These are phyloP conservation scores for Ustulina deusta DNA, from an alignment of 2,329 filamentous ascomycete genomes.

Conservation along the genomic window DNA sequence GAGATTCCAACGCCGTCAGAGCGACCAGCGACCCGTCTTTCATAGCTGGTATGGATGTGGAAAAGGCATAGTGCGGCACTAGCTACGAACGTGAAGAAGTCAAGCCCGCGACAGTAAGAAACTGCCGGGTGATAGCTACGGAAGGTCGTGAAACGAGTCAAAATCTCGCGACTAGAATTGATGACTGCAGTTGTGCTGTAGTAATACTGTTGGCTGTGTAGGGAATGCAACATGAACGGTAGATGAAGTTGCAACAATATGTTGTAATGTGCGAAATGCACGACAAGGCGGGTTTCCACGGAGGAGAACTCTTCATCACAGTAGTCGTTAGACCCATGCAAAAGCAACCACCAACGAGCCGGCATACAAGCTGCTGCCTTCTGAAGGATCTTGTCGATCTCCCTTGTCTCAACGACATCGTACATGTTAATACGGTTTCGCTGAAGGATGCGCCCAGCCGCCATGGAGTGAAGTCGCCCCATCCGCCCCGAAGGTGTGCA, in stretches of 20 bases:
- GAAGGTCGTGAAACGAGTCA: slow-evolving; percentile 56
- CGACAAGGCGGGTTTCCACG: slow-evolving; percentile 54
- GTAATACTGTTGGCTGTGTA: slow-evolving; percentile 47
- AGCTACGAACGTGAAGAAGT: slow-evolving; percentile 57
- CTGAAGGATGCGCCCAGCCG: slow-evolving; percentile 55
- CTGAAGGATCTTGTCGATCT: slow-evolving; percentile 56
- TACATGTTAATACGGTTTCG: slow-evolving; percentile 50
- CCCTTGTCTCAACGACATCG: slow-evolving; percentile 48
- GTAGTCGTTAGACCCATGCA: slow-evolving; percentile 28
- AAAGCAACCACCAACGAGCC: slow-evolving; percentile 57
- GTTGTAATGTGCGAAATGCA: slow-evolving; percentile 58
- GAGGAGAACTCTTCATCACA: slow-evolving; percentile 42
- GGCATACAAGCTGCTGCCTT: slow-evolving; percentile 54
- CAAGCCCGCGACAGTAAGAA: slow-evolving; percentile 57
- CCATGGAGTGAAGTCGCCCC: slow-evolving; percentile 53
- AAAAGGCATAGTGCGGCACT: slow-evolving; percentile 56
- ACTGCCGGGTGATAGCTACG: slow-evolving; percentile 47
- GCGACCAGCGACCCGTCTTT: slow-evolving; percentile 13
- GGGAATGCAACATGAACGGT: slow-evolving; percentile 55
- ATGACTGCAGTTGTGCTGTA: slow-evolving; percentile 57
- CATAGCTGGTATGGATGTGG: slow-evolving; percentile 53
- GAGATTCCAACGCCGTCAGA: slow-evolving; percentile 36
- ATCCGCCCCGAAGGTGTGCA: slow-evolving; percentile 43
- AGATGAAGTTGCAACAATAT: slow-evolving; percentile 59
- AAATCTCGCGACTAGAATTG: slow-evolving; percentile 57